Base-by-base conservation (phyloP, 2,329 filamentous ascomycete genomes). In the Arthrobotrys entomopaga region DNA sequence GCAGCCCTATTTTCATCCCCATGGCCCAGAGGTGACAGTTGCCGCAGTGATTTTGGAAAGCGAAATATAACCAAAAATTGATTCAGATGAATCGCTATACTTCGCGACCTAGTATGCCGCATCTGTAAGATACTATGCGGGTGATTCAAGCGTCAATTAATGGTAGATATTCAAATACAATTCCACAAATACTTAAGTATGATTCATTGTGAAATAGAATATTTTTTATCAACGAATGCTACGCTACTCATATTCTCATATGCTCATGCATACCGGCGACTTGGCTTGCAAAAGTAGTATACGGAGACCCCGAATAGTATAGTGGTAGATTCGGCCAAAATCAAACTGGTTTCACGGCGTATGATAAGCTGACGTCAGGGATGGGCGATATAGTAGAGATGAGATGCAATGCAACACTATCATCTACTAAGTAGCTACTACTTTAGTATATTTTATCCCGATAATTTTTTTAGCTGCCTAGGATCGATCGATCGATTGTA, bases 21-120 rank as follows among this genome's bases (percentile, higher is more conserved):
- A n/a, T n/a, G n/a, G n/a, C n/a, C 7, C 7, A 65, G 20, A 10
- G 29, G 50, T 20, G 43, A 56, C 6, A 73, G 34, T 3, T 50
- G 42, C 3, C 54, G 60, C 49, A 66, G 50, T 4, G 69, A 24
- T 7, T 50, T 26, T n/a, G 66, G 69, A 48, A 73, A 66, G 1
- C 19, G 50, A 16, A 11, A 7, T 19, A 73, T 56, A 2, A 19
- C 50, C 3, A n/a, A 19, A 15, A 6, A 13, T 73, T 54, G 3
- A 19, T 26, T 13, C 58, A 19, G 38, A 66, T 40, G 34, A 73
- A 73, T 29, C 19, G 50, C 0, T 57, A 29, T n/a, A 73, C 49
- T 2, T 66, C 49, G 29, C 7, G 29, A 34, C 29, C 29, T 11
- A 54, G 48, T 8, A 73, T 73, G 38, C 54, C 2, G 16, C 38